These are phyloP conservation scores for Copromyces sp. DNA, from an alignment of 495 filamentous ascomycete species.

Conservation along the genomic window DNA sequence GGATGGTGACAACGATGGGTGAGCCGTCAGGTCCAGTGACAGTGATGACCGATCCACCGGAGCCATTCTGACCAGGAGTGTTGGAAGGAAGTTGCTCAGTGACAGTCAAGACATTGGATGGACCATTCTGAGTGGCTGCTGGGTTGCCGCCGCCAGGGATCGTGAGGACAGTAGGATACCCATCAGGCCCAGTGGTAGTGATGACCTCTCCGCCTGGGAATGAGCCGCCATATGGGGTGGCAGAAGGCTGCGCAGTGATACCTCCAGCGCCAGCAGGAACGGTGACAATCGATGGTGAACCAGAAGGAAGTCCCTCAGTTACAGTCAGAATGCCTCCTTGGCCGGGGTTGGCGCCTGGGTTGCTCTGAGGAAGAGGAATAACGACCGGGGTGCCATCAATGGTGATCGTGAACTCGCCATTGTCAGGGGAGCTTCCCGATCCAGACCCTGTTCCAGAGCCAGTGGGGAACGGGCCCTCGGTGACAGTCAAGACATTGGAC, in stretches of 20 bases:
- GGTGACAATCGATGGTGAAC: not conserved
- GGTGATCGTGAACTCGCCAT: not conserved
- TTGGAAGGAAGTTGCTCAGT: not conserved
- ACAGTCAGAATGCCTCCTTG: not conserved
- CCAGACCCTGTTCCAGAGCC: not conserved
- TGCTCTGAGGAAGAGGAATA: not conserved
- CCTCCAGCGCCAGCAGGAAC: not conserved
- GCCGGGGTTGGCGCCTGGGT: not conserved
- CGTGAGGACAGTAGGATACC: constrained; percentile 6
- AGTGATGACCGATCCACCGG: not conserved
- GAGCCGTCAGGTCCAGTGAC: not conserved
- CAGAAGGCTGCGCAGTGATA: not conserved
- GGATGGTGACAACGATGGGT: constrained; percentile 1
- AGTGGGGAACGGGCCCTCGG: not conserved
- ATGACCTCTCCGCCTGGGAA: not conserved
- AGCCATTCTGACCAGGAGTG: not conserved
- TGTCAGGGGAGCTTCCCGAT: not conserved
- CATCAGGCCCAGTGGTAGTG: constrained; percentile 1
- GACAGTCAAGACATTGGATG: not conserved
- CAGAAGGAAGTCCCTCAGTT: not conserved
- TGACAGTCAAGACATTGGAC: not conserved
- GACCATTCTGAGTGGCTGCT: not conserved
- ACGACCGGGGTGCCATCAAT: not conserved
- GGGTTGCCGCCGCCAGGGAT: not conserved
- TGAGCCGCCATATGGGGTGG: not conserved